Conservation (phyloP, 2,329 filamentous ascomycete genomes). For the Colletotrichum sp. region DNA sequence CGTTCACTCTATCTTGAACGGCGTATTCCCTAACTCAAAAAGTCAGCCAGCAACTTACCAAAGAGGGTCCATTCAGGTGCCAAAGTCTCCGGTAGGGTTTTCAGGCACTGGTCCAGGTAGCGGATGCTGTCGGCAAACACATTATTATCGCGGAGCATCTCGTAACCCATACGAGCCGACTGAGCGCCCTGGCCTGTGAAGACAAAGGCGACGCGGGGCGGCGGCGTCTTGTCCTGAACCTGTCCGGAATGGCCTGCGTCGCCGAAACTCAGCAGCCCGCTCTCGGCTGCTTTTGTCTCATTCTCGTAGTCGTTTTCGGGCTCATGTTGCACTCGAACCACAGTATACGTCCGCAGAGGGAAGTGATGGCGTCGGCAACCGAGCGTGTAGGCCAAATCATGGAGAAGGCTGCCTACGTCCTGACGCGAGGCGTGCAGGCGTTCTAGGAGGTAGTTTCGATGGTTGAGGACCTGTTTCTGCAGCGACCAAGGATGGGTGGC, state of each 20-base stretch:
- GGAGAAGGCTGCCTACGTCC: slow-evolving; percentile 16
- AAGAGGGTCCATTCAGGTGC: background rate
- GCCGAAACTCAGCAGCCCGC: background rate
- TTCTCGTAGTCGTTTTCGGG: background rate
- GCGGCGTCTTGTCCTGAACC: slow-evolving; percentile 29
- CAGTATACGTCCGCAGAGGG: slow-evolving; percentile 11
- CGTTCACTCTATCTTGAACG: background rate
- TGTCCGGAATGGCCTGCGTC: slow-evolving; percentile 15
- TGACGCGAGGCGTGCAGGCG: background rate
- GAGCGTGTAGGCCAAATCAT: slow-evolving; percentile 22
- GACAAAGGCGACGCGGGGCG: slow-evolving; percentile 14
- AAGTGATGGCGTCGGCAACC: slow-evolving; percentile 18
- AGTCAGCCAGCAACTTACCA: no score
- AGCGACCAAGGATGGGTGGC: background rate
- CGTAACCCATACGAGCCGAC: slow-evolving; percentile 44
- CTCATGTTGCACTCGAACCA: background rate
- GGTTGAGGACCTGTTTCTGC: background rate
- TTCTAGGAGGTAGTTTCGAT: background rate
- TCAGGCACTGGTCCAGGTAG: background rate
- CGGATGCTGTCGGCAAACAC: slow-evolving; percentile 6
- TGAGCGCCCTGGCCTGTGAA: slow-evolving; percentile 53
- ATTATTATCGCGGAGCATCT: slow-evolving; percentile 23
- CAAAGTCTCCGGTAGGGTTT: background rate
- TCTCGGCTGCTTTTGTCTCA: background rate
- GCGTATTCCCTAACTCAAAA: background rate